phyloP scores from a whole-genome alignment of 2,329 filamentous ascomycete genomes.

The Sporothrix inflata region DNA sequence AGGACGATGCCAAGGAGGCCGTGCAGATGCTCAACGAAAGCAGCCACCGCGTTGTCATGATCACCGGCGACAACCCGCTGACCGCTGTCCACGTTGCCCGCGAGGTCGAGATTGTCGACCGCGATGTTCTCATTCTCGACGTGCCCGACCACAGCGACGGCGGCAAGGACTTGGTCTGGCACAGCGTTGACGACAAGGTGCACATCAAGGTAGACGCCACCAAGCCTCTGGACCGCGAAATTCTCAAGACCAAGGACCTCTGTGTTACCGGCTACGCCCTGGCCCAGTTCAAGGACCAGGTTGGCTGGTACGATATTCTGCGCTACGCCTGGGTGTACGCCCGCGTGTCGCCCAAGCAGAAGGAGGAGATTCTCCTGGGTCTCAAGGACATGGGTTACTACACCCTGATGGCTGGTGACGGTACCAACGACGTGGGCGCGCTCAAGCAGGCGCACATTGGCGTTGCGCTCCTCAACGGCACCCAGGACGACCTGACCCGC shows the following conservation, averaged over 20 bases:
- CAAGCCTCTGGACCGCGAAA: slow-evolving; percentile 76
- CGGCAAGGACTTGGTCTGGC: slow-evolving; percentile 84
- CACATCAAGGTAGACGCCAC: slow-evolving; percentile 84
- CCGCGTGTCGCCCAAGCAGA: slow-evolving; percentile 96
- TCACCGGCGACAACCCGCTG: slow-evolving; percentile 96
- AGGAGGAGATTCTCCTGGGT: slow-evolving; percentile 96
- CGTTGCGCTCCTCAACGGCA: slow-evolving; percentile 93
- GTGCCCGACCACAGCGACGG: slow-evolving; percentile 86
- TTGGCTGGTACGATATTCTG: slow-evolving; percentile 75
- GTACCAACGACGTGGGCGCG: slow-evolving; percentile 96
- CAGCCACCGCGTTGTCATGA: slow-evolving; percentile 98
- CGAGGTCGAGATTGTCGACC: slow-evolving; percentile 96
- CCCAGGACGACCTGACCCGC: slow-evolving; percentile 83
- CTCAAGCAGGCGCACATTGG: slow-evolving; percentile 98
- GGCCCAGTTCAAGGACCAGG: slow-evolving; percentile 81
- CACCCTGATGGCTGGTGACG: slow-evolving; percentile 97
- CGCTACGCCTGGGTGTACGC: slow-evolving; percentile 97
- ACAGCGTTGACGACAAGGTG: slow-evolving; percentile 87
- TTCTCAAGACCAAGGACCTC: slow-evolving; percentile 84
- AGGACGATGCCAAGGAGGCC: slow-evolving; percentile 91
- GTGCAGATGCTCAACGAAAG: slow-evolving; percentile 98
- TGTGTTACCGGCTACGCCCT: slow-evolving; percentile 96
- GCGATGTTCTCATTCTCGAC: slow-evolving; percentile 91
- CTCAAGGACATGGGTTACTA: slow-evolving; percentile 97
- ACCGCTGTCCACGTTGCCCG: slow-evolving; percentile 95